Percentiles rank a stretch among this genome's conserved stretches.
Evolutionary conservation across 2,329 filamentous ascomycete species (phyloP).

Genomic region (Penicillium sp.): DNA sequence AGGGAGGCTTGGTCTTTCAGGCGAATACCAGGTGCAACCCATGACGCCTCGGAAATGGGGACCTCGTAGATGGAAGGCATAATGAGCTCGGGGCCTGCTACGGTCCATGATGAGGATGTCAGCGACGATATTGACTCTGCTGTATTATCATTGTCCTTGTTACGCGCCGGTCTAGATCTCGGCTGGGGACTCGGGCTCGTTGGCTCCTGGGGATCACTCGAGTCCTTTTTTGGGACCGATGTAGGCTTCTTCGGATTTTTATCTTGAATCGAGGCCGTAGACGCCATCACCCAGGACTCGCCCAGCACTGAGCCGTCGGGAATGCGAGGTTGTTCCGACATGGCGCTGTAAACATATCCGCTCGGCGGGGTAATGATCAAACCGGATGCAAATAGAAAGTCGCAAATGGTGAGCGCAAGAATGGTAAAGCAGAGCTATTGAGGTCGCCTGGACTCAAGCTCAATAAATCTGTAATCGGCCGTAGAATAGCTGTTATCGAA

Average conservation of each 20-base stretch:
- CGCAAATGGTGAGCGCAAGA: background rate
- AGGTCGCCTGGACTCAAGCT: background rate
- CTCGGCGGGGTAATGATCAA: background rate
- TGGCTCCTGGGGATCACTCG: background rate
- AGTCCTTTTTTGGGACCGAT: background rate
- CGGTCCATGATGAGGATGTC: constrained; percentile 26
- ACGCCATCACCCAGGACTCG: constrained; percentile 42
- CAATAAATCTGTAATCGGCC: background rate
- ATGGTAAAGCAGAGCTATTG: background rate
- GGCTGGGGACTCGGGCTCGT: constrained; percentile 11
- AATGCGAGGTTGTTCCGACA: constrained; percentile 15
- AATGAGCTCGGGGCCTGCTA: constrained; percentile 39
- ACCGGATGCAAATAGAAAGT: background rate
- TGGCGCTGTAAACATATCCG: constrained; percentile 18
- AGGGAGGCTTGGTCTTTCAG: constrained; percentile 15
- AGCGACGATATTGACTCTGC: constrained; percentile 28
- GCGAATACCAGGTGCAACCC: constrained; percentile 31
- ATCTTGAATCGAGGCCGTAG: constrained; percentile 15
- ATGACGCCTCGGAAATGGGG: constrained; percentile 33
- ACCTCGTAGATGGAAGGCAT: constrained; percentile 43
- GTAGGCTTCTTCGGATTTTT: constrained; percentile 1
- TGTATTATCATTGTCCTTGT: background rate
- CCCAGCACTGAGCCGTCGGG: constrained; percentile 27
- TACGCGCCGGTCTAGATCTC: constrained; percentile 3
- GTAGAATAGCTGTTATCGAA: background rate